Conservation (phyloP, 2,329 filamentous ascomycete genomes). For the Trichoderma koningii region DNA sequence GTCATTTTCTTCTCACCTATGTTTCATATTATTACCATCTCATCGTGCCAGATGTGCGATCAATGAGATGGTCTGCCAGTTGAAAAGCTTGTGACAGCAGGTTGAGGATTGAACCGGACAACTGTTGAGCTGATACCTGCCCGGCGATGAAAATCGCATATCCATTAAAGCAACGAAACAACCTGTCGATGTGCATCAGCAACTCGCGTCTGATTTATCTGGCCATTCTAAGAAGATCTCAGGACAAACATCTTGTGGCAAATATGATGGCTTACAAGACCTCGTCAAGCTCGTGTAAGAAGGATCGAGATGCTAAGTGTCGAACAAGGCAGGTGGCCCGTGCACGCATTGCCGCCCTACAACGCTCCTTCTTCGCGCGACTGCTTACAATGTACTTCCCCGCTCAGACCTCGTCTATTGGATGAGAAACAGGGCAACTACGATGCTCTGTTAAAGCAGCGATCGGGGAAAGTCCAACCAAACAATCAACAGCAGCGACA, state of each 20-base stretch:
- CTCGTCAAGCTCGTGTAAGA: too few species aligned
- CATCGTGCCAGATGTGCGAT: neutral
- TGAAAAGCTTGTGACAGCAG: neutral
- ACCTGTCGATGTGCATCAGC: too few species aligned
- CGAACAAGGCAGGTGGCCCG: conserved; percentile 2
- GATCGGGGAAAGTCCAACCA: neutral
- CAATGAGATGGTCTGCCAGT: neutral
- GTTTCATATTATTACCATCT: neutral
- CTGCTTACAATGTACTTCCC: neutral
- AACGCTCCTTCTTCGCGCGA: neutral
- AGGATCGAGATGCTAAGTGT: too few species aligned
- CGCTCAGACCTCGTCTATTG: conserved; percentile 1
- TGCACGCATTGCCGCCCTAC: conserved; percentile 25
- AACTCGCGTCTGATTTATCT: too few species aligned
- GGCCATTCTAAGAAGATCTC: too few species aligned
- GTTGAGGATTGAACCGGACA: conserved; percentile 14
- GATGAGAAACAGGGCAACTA: neutral
- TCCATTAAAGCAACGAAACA: neutral
- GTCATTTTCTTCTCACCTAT: neutral
- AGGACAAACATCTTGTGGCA: too few species aligned
- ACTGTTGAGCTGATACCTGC: conserved; percentile 19
- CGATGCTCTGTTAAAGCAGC: conserved; percentile 16
- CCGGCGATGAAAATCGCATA: conserved; percentile 18
- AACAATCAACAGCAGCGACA: too few species aligned
- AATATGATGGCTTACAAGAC: too few species aligned